Percentiles rank a stretch among this genome's conserved stretches.
phyloP scores from a whole-genome alignment of 306 rosid species.

The Psophocarpus tetragonolobus region DNA sequence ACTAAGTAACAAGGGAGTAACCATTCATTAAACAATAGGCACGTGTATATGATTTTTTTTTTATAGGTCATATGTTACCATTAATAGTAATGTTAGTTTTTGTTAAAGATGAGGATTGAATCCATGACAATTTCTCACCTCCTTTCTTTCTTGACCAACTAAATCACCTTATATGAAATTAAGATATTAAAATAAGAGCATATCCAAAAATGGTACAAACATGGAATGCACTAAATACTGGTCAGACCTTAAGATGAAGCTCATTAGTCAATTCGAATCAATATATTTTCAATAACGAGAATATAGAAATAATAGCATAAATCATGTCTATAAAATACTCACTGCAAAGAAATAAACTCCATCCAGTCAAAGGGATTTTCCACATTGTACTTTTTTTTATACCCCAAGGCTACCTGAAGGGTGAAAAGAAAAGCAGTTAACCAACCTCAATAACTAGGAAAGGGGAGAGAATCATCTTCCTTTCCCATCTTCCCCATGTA shows the following conservation, averaged over 20 bases:
- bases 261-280: not conserved
- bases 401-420: constrained; percentile 68
- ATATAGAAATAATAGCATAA: not conserved
- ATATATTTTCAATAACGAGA: not conserved
- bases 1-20: not conserved
- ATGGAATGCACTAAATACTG: not conserved
- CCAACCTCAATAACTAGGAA: not conserved
- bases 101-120: too few species aligned
- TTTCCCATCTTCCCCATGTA: not conserved
- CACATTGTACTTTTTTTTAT: constrained; percentile 65
- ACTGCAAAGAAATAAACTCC: constrained; percentile 95
- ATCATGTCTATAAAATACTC: constrained; percentile 41
- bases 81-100: too few species aligned
- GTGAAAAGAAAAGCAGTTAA: constrained; percentile 4
- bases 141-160: too few species aligned
- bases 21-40: too few species aligned
- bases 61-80: too few species aligned
- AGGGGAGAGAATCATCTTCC: not conserved
- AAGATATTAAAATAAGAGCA: constrained; percentile 14
- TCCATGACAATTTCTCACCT: too few species aligned
- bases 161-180: too few species aligned
- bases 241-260: constrained; percentile 16
- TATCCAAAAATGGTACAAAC: not conserved
- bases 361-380: constrained; percentile 95
- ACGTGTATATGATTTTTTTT: too few species aligned